Base-by-base conservation (phyloP, 169 alveolate genomes). In the Babesia ovata region DNA sequence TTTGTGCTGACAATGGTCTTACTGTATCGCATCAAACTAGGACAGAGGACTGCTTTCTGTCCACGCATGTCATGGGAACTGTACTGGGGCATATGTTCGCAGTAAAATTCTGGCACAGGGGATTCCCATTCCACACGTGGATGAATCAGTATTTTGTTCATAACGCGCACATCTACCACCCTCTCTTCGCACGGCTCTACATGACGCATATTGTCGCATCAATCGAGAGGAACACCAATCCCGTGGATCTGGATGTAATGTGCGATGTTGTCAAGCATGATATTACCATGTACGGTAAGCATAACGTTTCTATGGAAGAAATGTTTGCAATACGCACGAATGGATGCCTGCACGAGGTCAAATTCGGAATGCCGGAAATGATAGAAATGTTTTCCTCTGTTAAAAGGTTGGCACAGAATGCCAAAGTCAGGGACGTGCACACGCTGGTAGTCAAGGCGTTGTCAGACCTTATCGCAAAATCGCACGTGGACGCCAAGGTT, bases 81-180 rank as follows among this genome's bases (percentile, higher is more conserved):
- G 67, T 75, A 48, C 42, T 75, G 13, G 33, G 75, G 21, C 71
- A 60, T 36, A 17, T 67, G 24, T 63, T 67, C 28, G 65, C n/a
- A 46, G 28, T 65, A 33, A 75, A 54, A 36, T 63, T 21, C 44
- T 75, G 84, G 84, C 73, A 75, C n/a, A 39, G 52, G 26, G 84
- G 84, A 11, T 75, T 57, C 39, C 84, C 84, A 9, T 75, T 75
- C 36, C 14, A 61, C 49, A 75, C 65, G 0, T 75, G 84, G 84
- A 75, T 75, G 2, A 75, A 65, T 29, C 84, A 63, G 45, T 75
- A 75, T 63, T 75, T 50, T 66, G 61, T 36, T 0, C 74, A 75
- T 21, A 75, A 75, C 63, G 57, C 71, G 16, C 48, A 42, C 21
- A 9, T 63, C 29, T 75, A 75, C 21, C 84, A 75, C 33, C 84